Evolutionary conservation across 2,329 filamentous ascomycete species (phyloP).

Genomic region (Nigrospora sphaerica): DNA sequence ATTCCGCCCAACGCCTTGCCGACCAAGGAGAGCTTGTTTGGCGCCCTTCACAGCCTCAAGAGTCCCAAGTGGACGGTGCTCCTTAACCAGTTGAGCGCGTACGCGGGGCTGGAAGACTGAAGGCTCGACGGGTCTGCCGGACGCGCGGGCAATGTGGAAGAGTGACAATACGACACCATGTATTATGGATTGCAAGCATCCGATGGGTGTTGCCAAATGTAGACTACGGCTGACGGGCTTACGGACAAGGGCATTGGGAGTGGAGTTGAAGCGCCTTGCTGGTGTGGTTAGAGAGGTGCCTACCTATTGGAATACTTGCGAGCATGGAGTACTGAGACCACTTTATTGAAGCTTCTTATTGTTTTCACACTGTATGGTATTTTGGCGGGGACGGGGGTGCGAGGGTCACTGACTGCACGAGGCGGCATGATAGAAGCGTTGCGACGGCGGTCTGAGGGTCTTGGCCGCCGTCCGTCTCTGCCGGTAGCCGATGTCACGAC

Average conservation of each 20-base stretch:
- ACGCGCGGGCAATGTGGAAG: neutral
- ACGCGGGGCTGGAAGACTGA: slow-evolving; percentile 33
- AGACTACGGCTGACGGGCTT: slow-evolving; percentile 1
- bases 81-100: slow-evolving; percentile 61
- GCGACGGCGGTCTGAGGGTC: too few species aligned
- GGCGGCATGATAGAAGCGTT: too few species aligned
- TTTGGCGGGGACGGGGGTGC: too few species aligned
- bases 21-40: slow-evolving; percentile 59
- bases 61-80: slow-evolving; percentile 56
- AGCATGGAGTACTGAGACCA: too few species aligned
- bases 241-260: neutral
- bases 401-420: too few species aligned
- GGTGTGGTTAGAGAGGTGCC: too few species aligned
- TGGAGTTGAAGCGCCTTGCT: neutral
- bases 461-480: too few species aligned
- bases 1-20: slow-evolving; percentile 59
- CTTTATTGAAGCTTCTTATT: too few species aligned
- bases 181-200: slow-evolving; percentile 1
- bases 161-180: neutral
- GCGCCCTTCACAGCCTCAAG: slow-evolving; percentile 55
- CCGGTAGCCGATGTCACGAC: too few species aligned
- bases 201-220: neutral
- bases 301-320: too few species aligned
- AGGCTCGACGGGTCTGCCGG: neutral
- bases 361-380: too few species aligned